Conservation (phyloP, 2,329 filamentous ascomycete species). For the Pseudocercospora fuligena region DNA sequence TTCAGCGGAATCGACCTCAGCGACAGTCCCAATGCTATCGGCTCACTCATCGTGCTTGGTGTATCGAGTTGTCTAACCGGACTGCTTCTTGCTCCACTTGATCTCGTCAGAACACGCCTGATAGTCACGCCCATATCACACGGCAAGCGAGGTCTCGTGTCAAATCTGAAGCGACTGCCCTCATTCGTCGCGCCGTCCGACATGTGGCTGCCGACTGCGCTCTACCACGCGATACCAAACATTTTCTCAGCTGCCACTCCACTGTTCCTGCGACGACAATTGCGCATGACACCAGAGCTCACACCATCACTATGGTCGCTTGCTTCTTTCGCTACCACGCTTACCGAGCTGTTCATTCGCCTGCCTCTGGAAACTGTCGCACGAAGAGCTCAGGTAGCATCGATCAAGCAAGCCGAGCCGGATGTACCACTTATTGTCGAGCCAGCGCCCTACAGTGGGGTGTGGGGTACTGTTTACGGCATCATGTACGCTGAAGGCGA, state of each 20-base stretch:
- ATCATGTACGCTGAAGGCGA: slow-evolving; percentile 83
- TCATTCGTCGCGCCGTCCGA: slow-evolving; percentile 69
- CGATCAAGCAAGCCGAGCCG: slow-evolving; percentile 36
- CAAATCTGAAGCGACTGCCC: slow-evolving; percentile 76
- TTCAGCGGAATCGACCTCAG: slow-evolving; percentile 72
- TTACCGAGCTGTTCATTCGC: slow-evolving; percentile 80
- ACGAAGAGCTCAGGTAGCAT: slow-evolving; percentile 76
- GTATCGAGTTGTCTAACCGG: slow-evolving; percentile 72
- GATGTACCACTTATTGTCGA: slow-evolving; percentile 74
- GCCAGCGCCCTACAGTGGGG: slow-evolving; percentile 79
- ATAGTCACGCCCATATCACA: slow-evolving; percentile 77
- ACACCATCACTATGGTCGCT: slow-evolving; percentile 83
- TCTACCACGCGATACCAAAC: slow-evolving; percentile 84
- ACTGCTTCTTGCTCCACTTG: slow-evolving; percentile 81
- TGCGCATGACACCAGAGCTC: slow-evolving; percentile 79
- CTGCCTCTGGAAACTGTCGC: slow-evolving; percentile 91
- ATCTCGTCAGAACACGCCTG: slow-evolving; percentile 84
- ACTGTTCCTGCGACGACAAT: slow-evolving; percentile 80
- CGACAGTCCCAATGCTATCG: slow-evolving; percentile 80
- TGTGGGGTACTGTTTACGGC: slow-evolving; percentile 87
- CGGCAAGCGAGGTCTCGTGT: slow-evolving; percentile 76
- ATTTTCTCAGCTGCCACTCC: slow-evolving; percentile 82
- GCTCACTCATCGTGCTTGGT: slow-evolving; percentile 75
- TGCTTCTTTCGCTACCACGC: slow-evolving; percentile 79
- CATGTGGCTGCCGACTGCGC: slow-evolving; percentile 76